Conservation (phyloP, 2,329 filamentous ascomycete genomes). For the Talaromyces verruculosus region DNA sequence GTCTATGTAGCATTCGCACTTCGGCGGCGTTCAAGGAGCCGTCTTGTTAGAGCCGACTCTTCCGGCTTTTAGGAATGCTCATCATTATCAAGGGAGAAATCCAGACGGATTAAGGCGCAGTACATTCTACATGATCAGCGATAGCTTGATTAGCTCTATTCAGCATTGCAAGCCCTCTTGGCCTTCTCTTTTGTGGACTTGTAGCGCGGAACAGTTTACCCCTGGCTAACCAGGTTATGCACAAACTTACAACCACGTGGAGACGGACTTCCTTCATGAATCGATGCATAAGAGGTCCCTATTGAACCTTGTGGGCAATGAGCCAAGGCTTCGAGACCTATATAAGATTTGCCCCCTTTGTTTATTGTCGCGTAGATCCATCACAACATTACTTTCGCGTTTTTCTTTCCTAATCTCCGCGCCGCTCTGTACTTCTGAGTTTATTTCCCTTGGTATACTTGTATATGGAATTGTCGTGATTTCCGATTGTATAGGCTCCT, state of each 20-base stretch:
- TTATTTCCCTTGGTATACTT: not conserved
- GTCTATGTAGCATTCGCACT: not conserved
- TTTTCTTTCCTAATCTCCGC: not conserved
- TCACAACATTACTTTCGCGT: not conserved
- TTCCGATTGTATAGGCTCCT: not conserved
- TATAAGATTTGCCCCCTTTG: not conserved
- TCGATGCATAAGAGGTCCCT: not conserved
- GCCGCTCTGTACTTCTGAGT: not conserved
- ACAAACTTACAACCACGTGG: not conserved
- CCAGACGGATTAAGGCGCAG: not conserved
- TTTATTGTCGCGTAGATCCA: not conserved
- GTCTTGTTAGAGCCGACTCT: not conserved
- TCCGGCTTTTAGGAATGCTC: not conserved
- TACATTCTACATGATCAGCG: not conserved
- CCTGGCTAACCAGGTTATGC: not conserved
- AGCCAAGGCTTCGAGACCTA: not conserved
- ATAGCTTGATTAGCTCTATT: not conserved
- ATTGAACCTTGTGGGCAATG: not conserved
- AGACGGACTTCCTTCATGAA: not conserved
- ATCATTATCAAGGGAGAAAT: not conserved
- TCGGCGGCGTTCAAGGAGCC: not conserved
- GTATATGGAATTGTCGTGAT: not conserved
- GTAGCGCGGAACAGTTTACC: not conserved
- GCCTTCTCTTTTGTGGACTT: not conserved
- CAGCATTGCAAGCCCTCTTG: not conserved